phyloP scores from a whole-genome alignment of 2,329 filamentous ascomycete genomes.

The Pseudocercospora macadamiae region DNA sequence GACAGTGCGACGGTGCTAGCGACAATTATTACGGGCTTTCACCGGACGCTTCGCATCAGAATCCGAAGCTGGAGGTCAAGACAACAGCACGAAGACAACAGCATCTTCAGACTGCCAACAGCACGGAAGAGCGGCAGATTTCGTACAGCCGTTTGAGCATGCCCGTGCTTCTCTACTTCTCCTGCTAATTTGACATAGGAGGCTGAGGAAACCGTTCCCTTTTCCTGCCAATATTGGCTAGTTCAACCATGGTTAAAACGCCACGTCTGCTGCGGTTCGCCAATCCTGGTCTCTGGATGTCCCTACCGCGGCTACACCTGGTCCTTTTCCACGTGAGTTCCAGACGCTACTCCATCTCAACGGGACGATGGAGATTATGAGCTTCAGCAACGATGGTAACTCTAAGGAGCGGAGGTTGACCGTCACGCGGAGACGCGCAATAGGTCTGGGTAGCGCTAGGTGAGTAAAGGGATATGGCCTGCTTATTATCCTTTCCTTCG shows the following conservation, averaged over 20 bases:
- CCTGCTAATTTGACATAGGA: slow-evolving; percentile 2
- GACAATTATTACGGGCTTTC: no score
- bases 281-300: not conserved
- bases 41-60: no score
- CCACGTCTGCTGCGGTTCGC: not conserved
- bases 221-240: not conserved
- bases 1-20: no score
- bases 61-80: no score
- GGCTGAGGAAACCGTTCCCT: not conserved
- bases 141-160: not conserved
- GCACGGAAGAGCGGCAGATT: not conserved
- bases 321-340: not conserved
- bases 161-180: slow-evolving; percentile 1
- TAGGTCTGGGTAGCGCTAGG: not conserved
- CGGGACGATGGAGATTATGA: not conserved
- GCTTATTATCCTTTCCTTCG: not conserved
- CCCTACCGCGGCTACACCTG: not conserved
- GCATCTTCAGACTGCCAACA: not conserved
- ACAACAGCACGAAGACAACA: no score
- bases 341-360: not conserved
- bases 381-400: not conserved
- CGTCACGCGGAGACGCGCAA: not conserved
- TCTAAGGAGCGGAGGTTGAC: not conserved
- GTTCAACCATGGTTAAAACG: not conserved
- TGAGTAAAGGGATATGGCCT: not conserved